Conservation (phyloP, 202 grass and related monocot genomes). For the Digitaria exilis region DNA sequence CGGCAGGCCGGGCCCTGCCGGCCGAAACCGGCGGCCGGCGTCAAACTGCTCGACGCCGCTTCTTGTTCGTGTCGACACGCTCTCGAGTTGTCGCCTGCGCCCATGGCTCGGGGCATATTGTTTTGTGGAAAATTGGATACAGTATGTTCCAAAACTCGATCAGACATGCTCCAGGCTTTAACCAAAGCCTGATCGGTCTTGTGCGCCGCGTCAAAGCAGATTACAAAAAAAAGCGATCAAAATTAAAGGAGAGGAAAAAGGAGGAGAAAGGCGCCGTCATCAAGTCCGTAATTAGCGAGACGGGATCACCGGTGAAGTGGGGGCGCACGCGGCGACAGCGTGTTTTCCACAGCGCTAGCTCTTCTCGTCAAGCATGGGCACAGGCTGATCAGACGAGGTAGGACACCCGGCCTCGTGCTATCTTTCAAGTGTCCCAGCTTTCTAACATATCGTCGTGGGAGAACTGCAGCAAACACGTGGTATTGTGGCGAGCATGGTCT, state of each 20-base stretch:
- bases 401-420: neutral
- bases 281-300: slow-evolving; percentile 11
- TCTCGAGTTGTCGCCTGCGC: neutral
- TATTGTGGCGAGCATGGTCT: neutral
- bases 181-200: neutral
- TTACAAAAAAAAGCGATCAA: too few species aligned
- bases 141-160: neutral
- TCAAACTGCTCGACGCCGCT: neutral
- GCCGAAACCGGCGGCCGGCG: neutral
- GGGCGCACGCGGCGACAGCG: neutral
- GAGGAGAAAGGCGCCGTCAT: neutral
- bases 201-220: neutral
- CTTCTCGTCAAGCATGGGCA: neutral
- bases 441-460: neutral
- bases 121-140: neutral
- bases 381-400: neutral
- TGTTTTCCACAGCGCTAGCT: too few species aligned
- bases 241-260: neutral
- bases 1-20: neutral
- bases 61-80: too few species aligned
- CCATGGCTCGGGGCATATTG: neutral
- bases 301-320: neutral
- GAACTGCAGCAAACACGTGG: neutral
- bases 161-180: slow-evolving; percentile 22
- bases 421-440: neutral